A percentile compares a stretch with the other conserved stretches of the same genome.
These are phyloP conservation scores for Termitomyces sp. DNA, from an alignment of 768 basidiomycete genomes.

Conservation along the genomic window DNA sequence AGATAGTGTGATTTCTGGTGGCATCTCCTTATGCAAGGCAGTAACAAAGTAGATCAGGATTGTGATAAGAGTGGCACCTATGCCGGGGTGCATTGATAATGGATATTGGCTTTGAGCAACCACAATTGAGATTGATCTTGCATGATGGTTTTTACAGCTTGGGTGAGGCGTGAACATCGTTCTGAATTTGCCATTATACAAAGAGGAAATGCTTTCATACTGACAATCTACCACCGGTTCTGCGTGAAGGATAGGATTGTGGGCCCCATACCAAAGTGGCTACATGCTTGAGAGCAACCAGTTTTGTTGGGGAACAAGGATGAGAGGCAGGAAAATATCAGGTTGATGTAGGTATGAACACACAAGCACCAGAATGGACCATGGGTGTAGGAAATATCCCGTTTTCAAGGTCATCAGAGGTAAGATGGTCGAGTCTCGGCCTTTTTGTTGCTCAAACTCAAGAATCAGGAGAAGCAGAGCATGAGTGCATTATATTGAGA, in stretches of 20 bases:
- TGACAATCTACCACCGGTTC: slow-evolving; percentile 83
- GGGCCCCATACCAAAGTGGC: slow-evolving; percentile 96
- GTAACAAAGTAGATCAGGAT: slow-evolving; percentile 84
- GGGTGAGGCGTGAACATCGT: slow-evolving; percentile 93
- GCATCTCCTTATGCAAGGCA: slow-evolving; percentile 69
- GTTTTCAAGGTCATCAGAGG: slow-evolving; percentile 74
- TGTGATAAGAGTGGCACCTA: slow-evolving; percentile 93
- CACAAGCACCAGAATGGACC: slow-evolving; percentile 91
- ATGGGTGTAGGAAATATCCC: slow-evolving; percentile 97
- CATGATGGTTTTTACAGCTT: slow-evolving; percentile 84
- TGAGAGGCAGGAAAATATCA: slow-evolving; percentile 11
- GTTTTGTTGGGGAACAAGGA: slow-evolving; percentile 54
- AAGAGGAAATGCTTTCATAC: slow-evolving; percentile 21
- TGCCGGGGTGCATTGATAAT: slow-evolving; percentile 89
- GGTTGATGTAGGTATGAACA: slow-evolving; percentile 25
- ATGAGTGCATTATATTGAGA: slow-evolving; percentile 43
- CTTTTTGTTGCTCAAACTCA: slow-evolving; percentile 56
- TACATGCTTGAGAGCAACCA: slow-evolving; percentile 88
- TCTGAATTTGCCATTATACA: slow-evolving; percentile 68
- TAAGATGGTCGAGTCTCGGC: slow-evolving; percentile 54
- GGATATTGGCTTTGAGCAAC: slow-evolving; percentile 97
- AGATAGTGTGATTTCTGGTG: slow-evolving; percentile 79
- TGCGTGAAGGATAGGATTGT: slow-evolving; percentile 84
- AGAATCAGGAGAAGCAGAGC: slow-evolving; percentile 44
- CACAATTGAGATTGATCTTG: slow-evolving; percentile 96